A percentile compares a stretch with the other conserved stretches of the same genome.
phyloP scores from a whole-genome alignment of 768 basidiomycete genomes.

The Collybia nuda region DNA sequence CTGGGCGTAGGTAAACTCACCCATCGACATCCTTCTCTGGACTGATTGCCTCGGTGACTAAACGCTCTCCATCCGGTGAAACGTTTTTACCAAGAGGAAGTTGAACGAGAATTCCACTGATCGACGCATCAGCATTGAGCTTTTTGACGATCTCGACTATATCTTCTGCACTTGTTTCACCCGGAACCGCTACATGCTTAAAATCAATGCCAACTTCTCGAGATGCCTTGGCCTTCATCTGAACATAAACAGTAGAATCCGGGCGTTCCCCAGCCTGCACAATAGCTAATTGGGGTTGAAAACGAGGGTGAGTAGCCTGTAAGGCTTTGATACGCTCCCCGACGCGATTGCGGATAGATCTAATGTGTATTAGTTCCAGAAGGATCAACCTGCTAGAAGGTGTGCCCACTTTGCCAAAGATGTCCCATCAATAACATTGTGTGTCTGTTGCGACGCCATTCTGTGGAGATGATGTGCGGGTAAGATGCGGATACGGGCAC shows the following conservation, averaged over 20 bases:
- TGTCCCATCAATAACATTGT: slow-evolving; percentile 78
- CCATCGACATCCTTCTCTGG: slow-evolving; percentile 98
- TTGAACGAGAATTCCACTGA: slow-evolving; percentile 94
- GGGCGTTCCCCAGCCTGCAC: slow-evolving; percentile 92
- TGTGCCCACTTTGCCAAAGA: slow-evolving; percentile 74
- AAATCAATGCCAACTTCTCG: slow-evolving; percentile 91
- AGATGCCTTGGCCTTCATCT: slow-evolving; percentile 97
- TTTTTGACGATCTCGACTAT: slow-evolving; percentile 75
- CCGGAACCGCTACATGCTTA: slow-evolving; percentile 75
- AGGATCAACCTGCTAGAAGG: slow-evolving; percentile 1
- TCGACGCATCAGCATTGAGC: slow-evolving; percentile 77
- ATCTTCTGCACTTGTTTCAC: slow-evolving; percentile 67
- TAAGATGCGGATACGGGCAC: slow-evolving; percentile 23
- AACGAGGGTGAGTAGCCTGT: slow-evolving; percentile 76
- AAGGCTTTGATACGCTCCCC: slow-evolving; percentile 64
- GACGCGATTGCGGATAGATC: slow-evolving; percentile 79
- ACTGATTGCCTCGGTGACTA: slow-evolving; percentile 91
- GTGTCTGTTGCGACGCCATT: slow-evolving; percentile 34
- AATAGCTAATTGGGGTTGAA: slow-evolving; percentile 88
- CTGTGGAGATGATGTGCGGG: slow-evolving; percentile 34
- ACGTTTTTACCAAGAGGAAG: slow-evolving; percentile 89
- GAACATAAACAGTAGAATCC: slow-evolving; percentile 90
- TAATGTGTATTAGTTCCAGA: slow-evolving; percentile 27
- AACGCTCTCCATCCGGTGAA: slow-evolving; percentile 77
- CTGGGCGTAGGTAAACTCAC: slow-evolving; percentile 39